Conservation (phyloP, 495 filamentous ascomycete genomes). For the Elaphomyces granulatus region DNA sequence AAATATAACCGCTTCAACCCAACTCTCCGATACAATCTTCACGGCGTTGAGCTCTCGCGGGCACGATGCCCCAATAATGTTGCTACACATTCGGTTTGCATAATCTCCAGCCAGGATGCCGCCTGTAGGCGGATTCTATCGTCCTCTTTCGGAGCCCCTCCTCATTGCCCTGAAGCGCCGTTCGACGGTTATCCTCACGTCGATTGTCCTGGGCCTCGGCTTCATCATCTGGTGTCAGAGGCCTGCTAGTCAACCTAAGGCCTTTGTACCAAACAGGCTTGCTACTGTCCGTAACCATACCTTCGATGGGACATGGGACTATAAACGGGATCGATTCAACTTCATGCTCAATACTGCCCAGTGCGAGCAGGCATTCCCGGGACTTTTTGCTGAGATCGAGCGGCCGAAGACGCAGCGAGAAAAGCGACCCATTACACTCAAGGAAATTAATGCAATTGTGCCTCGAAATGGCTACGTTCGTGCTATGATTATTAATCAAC, state of each 20-base stretch:
- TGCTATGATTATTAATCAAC: constrained; percentile 23
- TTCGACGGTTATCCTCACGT: constrained; percentile 2
- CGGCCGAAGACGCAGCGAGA: constrained; percentile 17
- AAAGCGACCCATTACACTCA: constrained; percentile 11
- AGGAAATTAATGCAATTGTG: constrained; percentile 16
- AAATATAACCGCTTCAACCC: no score
- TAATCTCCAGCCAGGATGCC: no score
- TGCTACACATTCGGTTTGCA: no score
- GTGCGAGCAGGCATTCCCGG: constrained; percentile 32
- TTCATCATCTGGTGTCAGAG: constrained; percentile 2
- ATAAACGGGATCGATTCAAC: constrained; percentile 24
- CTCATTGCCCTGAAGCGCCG: constrained; percentile 2
- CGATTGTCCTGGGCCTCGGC: neutral
- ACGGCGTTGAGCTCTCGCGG: no score
- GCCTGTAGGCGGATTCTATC: no score
- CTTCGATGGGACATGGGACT: constrained; percentile 12
- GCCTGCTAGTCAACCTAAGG: neutral
- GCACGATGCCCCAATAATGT: no score
- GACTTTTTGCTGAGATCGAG: constrained; percentile 31
- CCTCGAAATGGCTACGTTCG: constrained; percentile 14
- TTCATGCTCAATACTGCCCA: constrained; percentile 21
- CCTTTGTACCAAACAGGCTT: neutral
- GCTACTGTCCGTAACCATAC: neutral
- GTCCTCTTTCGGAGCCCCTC: constrained; percentile 1
- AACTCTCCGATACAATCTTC: no score